Evolutionary conservation across 2,329 filamentous ascomycete genomes (phyloP), one percentile per base, ranked within the genome.

Genomic region (Colletotrichum brevisporum): DNA sequence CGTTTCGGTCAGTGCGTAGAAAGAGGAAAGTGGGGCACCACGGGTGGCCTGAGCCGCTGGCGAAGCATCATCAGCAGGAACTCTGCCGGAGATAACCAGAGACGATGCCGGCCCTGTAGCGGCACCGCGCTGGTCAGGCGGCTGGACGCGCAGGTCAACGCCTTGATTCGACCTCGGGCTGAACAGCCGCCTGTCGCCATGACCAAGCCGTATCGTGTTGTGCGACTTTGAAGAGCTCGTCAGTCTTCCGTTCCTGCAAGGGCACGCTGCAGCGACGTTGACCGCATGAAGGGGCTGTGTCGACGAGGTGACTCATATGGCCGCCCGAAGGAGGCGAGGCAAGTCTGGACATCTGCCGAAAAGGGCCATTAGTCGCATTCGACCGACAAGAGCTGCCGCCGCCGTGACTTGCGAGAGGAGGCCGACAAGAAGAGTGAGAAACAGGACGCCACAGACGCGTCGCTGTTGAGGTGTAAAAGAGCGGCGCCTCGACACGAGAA

Each of bases 31-130:
- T n/a, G n/a, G n/a, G n/a, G n/a, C n/a, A n/a, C n/a, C n/a, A n/a
- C n/a, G n/a, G n/a, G n/a, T n/a, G n/a, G n/a, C n/a, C n/a, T n/a
- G n/a, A n/a, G n/a, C n/a, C n/a, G n/a, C n/a, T n/a, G n/a, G n/a
- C n/a, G n/a, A n/a, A n/a, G n/a, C n/a, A n/a, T n/a, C n/a, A 36
- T 60, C 39, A 54, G 57, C 50, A 50, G 12, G 15, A 56, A 56
- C 8, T 10, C 4, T 9, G 8, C 50, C 43, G 26, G 21, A 8
- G 50, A 48, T 48, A 52, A 26, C 5, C 6, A 58, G 24, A 27
- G 53, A 31, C 2, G 21, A n/a, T 24, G 21, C 21, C 21, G 21
- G 21, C 4, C 21, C 21, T 24, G 21, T 24, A 24, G 24, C 6
- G 5, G 21, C 6, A 31, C n/a, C 4, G 12, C 41, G 50, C n/a